phyloP scores from a whole-genome alignment of 2,329 filamentous ascomycete genomes.

The Ophiostoma ulmi region DNA sequence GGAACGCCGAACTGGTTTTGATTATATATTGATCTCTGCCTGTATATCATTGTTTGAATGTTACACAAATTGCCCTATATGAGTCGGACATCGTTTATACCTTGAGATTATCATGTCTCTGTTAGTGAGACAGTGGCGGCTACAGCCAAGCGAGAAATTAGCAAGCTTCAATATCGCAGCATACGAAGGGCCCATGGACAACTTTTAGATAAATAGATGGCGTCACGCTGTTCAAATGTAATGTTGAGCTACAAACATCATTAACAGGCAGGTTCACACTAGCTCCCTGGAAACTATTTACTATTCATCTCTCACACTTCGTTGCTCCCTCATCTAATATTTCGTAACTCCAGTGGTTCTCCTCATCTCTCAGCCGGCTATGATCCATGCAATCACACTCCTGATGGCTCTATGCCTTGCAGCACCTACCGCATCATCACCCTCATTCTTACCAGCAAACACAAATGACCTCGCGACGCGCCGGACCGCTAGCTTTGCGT shows the following conservation, averaged over 20 bases:
- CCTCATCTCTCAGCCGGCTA: not conserved
- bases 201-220: not conserved
- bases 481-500: constrained; percentile 17
- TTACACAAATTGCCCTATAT: not conserved
- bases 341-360: not conserved
- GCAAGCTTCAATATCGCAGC: too few relatives aligned
- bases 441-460: not conserved
- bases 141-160: not conserved
- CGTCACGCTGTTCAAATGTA: too few relatives aligned
- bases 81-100: not conserved
- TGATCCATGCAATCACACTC: not conserved
- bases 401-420: not conserved
- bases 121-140: not conserved
- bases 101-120: not conserved
- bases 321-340: too few relatives aligned
- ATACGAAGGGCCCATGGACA: not conserved
- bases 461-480: not conserved
- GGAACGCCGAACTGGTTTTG: too few relatives aligned
- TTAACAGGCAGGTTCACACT: not conserved
- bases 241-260: not conserved
- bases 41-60: not conserved
- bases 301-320: too few relatives aligned
- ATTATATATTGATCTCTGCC: too few relatives aligned
- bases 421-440: not conserved
- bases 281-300: not conserved